A percentile compares a stretch with the other conserved stretches of the same genome.
Evolutionary conservation across 2,329 filamentous ascomycete species (phyloP).

Genomic region (Xylogone sp.): DNA sequence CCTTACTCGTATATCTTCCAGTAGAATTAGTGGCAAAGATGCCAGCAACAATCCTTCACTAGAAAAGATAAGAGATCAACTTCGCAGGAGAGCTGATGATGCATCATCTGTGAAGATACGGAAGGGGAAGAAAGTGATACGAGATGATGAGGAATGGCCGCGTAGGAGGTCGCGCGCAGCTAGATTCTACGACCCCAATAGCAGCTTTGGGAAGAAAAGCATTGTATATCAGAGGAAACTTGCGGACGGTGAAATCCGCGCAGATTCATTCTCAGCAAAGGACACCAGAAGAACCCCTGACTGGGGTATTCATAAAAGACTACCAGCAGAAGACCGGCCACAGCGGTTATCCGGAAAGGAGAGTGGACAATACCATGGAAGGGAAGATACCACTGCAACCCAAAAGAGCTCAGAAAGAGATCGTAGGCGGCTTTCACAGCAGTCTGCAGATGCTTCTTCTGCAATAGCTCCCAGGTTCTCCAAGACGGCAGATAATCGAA

Average conservation of each 20-base stretch:
- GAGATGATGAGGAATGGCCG: slow-evolving; percentile 30
- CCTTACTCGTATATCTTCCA: slow-evolving; percentile 13
- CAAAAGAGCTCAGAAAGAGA: background rate
- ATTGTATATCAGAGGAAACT: slow-evolving; percentile 42
- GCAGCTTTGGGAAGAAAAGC: slow-evolving; percentile 50
- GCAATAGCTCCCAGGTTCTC: background rate
- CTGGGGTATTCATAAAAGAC: background rate
- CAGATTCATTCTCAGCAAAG: background rate
- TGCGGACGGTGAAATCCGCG: slow-evolving; percentile 7
- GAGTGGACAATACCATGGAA: background rate
- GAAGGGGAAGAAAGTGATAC: slow-evolving; percentile 51
- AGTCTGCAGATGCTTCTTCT: background rate
- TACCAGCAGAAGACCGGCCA: background rate
- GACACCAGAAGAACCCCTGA: background rate
- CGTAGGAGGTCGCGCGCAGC: slow-evolving; percentile 36
- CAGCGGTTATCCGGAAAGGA: background rate
- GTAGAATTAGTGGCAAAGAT: background rate
- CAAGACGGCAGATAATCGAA: slow-evolving; percentile 13
- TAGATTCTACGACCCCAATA: slow-evolving; percentile 48
- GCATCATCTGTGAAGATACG: slow-evolving; percentile 29
- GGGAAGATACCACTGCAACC: background rate
- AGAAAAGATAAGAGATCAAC: background rate
- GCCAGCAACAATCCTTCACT: background rate
- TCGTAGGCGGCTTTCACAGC: background rate
- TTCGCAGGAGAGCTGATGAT: background rate